Evolutionary conservation across 805 yeast genomes (phyloP).

Genomic region (Starmerella bombicola): DNA sequence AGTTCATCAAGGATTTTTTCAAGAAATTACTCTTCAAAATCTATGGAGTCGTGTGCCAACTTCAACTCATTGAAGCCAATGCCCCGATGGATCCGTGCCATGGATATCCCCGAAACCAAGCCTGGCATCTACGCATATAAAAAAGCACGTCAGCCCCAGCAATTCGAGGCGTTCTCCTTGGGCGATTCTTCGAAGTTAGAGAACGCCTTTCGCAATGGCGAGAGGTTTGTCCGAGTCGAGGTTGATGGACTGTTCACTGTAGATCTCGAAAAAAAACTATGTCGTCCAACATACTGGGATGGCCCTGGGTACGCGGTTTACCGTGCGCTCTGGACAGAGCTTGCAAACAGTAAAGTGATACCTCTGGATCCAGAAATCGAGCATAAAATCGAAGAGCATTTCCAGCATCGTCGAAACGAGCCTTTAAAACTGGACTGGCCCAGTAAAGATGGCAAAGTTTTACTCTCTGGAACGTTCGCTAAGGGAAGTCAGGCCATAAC

Average conservation of each 20-base stretch:
- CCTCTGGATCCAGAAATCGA: conserved; percentile 46
- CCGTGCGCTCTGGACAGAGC: conserved; percentile 70
- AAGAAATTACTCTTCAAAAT: too few species aligned
- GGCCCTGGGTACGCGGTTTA: conserved; percentile 77
- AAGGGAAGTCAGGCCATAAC: not conserved
- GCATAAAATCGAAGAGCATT: conserved; percentile 47
- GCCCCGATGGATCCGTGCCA: conserved; percentile 66
- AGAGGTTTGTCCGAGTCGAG: conserved; percentile 44
- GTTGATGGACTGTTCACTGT: conserved; percentile 75
- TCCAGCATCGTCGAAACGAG: conserved; percentile 16
- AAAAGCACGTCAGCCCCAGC: conserved; percentile 37
- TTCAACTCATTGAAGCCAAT: not conserved
- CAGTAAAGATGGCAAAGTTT: not conserved
- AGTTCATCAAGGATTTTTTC: too few species aligned
- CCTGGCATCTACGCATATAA: conserved; percentile 49
- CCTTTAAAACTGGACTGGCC: conserved; percentile 1
- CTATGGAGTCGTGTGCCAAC: too few species aligned
- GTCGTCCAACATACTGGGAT: conserved; percentile 72
- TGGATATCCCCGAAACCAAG: conserved; percentile 59
- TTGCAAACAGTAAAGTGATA: conserved; percentile 34
- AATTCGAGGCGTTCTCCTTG: conserved; percentile 55
- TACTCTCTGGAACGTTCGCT: not conserved
- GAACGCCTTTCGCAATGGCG: conserved; percentile 27
- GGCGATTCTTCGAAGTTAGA: conserved; percentile 56
- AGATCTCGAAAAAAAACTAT: conserved; percentile 40